Base-by-base conservation (phyloP, 2,329 filamentous ascomycete species). In the Nemania abortiva region DNA sequence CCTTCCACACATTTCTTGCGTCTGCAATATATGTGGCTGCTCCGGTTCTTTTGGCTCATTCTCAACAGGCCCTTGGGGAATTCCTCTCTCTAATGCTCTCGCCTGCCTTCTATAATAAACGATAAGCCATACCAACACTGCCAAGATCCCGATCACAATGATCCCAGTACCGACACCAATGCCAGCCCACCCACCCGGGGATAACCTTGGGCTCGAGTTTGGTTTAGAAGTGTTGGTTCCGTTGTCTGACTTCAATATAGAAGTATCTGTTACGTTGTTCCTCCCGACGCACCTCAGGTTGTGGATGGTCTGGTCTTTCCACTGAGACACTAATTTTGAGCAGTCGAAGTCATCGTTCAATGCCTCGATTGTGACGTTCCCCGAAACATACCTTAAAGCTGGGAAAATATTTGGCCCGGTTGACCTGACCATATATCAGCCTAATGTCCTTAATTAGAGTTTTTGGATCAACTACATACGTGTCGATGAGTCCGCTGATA, bases 281-380 rank as follows among this genome's bases (percentile, higher is more conserved):
- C 47, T 60, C 13, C 69, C 65, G 11, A 63, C 57, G 42, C 69
- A 70, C 6, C 24, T 4, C 0, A 70, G 57, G 20, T 53, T 66
- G 7, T 61, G 42, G 15, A 70, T 68, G 5, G 39, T 57, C 1
- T 39, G n/a, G 15, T 63, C 37, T 20, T 50, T 34, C 27, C 27
- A 64, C 49, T 71, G 66, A 4, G 60, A 22, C 6, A 66, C 27
- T 18, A 71, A 15, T 18, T 65, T 67, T 27, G 69, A 71, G 47
- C 69, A 71, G 45, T 71, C 63, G 31, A 71, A 71, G 42, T 42
- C 42, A 47, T 59, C 63, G 47, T 71, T 69, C 66, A 61, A 63
- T 0, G 69, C 47, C 37, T 71, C 66, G 11, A 69, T 49, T 0
- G 47, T 60, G 39, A 67, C 63, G 13, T 56, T 67, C 1, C 66